phyloP scores from a whole-genome alignment of 176 grass and related monocot species.

The Triticum monococcum region DNA sequence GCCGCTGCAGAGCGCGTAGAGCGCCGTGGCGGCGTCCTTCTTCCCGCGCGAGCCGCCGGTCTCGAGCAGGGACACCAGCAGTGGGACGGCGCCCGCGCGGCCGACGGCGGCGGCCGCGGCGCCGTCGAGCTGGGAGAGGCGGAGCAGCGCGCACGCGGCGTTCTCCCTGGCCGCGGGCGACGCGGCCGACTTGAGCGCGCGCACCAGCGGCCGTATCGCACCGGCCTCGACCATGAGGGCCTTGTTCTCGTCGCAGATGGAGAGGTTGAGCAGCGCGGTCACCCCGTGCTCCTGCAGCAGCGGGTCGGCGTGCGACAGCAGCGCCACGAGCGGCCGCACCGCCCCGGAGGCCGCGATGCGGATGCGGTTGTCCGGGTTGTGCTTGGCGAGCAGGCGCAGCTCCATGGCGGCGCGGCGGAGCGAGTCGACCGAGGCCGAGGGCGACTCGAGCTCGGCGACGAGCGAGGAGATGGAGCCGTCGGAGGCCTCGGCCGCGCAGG shows the following conservation, averaged over 20 bases:
- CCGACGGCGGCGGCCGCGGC: constrained; percentile 55
- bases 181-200: constrained; percentile 62
- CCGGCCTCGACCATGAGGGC: constrained; percentile 57
- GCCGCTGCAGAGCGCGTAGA: constrained; percentile 67
- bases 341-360: constrained; percentile 76
- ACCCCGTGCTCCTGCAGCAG: constrained; percentile 80
- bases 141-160: constrained; percentile 77
- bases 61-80: constrained; percentile 76
- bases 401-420: constrained; percentile 60
- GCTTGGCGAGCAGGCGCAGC: constrained; percentile 83
- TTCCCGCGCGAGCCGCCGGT: constrained; percentile 66
- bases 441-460: constrained; percentile 52
- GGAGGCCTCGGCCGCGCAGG: constrained; percentile 64
- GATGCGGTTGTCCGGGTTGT: constrained; percentile 87
- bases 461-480: constrained; percentile 59
- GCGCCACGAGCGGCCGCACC: constrained; percentile 51
- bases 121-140: constrained; percentile 61
- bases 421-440: constrained; percentile 51
- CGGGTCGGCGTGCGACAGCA: constrained; percentile 82
- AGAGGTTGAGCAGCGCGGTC: constrained; percentile 89
- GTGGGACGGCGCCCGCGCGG: constrained; percentile 64
- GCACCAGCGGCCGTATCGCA: constrained; percentile 67
- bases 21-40: constrained; percentile 88
- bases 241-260: constrained; percentile 93
- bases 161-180: constrained; percentile 74